A percentile compares a stretch with the other conserved stretches of the same genome.
Evolutionary conservation across 331 rosid genomes (phyloP).

Genomic region (Acacia pycnantha): DNA sequence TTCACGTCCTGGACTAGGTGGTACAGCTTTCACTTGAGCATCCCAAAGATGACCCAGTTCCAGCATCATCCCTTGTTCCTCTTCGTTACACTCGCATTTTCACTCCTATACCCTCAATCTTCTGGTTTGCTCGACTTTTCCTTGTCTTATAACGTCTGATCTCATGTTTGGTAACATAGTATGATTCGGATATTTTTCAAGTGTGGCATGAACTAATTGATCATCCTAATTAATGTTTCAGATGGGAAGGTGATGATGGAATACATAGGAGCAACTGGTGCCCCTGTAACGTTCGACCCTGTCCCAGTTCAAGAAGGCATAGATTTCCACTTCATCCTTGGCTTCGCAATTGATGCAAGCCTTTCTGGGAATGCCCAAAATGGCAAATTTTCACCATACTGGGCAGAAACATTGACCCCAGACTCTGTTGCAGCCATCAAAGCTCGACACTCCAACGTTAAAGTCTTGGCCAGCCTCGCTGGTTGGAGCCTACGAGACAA

Average conservation of each 20-base stretch:
- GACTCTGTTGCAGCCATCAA: slow-evolving; percentile 40
- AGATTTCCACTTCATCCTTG: slow-evolving; percentile 52
- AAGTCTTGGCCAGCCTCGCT: slow-evolving; percentile 54
- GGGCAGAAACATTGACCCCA: slow-evolving; percentile 47
- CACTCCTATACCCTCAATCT: slow-evolving; percentile 11
- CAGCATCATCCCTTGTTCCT: slow-evolving; percentile 18
- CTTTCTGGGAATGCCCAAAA: slow-evolving; percentile 38
- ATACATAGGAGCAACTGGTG: slow-evolving; percentile 63
- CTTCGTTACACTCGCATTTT: background rate
- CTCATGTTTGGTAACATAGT: background rate
- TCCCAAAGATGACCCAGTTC: slow-evolving; percentile 15
- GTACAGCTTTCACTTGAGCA: background rate
- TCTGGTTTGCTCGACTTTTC: slow-evolving; percentile 29
- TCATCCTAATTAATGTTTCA: slow-evolving; percentile 1
- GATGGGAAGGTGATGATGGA: slow-evolving; percentile 71
- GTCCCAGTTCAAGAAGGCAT: slow-evolving; percentile 44
- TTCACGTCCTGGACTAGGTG: background rate
- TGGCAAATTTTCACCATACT: slow-evolving; percentile 51
- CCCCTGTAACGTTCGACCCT: slow-evolving; percentile 26
- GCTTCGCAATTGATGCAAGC: slow-evolving; percentile 58
- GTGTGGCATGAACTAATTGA: background rate
- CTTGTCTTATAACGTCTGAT: background rate
- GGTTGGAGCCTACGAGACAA: slow-evolving; percentile 48
- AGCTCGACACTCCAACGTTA: slow-evolving; percentile 34
- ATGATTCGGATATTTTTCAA: background rate